phyloP scores from a whole-genome alignment of 148 eudicot species.

The Rhododendron ovatum region DNA sequence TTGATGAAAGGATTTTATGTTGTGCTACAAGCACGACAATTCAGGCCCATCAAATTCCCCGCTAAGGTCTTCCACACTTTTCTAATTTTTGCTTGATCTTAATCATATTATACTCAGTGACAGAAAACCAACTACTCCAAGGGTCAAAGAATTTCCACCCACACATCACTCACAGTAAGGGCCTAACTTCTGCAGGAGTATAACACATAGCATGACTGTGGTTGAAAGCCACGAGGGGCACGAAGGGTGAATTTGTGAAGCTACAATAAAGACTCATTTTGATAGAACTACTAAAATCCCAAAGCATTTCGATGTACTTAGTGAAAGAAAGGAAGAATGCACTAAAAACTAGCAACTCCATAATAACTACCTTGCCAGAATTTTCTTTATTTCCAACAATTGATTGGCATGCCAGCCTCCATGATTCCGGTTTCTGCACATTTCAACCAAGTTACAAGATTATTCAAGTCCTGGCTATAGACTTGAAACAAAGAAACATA shows the following conservation, averaged over 20 bases:
- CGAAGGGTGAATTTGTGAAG: not conserved
- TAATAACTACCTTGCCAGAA: conserved; percentile 69
- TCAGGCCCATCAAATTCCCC: not conserved
- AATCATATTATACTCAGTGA: not conserved
- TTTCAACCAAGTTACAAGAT: not conserved
- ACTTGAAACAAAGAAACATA: not conserved
- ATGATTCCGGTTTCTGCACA: conserved; percentile 90
- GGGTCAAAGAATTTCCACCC: not conserved
- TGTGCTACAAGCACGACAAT: not conserved
- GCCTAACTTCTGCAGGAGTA: not conserved
- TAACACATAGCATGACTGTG: not conserved
- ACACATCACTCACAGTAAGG: not conserved
- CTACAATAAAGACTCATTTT: not conserved
- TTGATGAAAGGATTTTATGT: not conserved
- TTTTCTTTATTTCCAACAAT: conserved; percentile 95
- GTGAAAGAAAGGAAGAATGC: not conserved
- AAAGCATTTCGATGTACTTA: not conserved
- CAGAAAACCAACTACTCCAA: not conserved
- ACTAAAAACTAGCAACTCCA: not conserved
- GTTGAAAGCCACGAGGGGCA: not conserved
- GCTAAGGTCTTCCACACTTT: not conserved
- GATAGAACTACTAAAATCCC: not conserved
- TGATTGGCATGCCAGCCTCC: conserved; percentile 99
- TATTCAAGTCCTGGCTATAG: not conserved
- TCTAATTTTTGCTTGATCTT: not conserved